Conservation (phyloP, 257 asterid species). For the Solanum chilense region DNA sequence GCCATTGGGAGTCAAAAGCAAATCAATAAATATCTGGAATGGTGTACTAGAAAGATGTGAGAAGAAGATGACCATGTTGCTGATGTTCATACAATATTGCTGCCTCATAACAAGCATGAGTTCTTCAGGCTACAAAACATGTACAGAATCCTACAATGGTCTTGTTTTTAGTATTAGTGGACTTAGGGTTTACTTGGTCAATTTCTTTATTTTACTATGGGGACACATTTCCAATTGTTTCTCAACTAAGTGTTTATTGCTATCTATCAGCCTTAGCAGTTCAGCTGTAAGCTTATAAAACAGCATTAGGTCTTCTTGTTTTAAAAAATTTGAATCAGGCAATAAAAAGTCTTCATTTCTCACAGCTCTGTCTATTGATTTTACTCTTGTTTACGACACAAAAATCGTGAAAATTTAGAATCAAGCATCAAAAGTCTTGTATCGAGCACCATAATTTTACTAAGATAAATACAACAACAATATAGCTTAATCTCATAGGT, state of each 20-base stretch:
- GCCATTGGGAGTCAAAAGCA: background rate
- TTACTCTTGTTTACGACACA: background rate
- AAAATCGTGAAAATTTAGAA: background rate
- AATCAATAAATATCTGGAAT: background rate
- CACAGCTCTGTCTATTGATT: background rate
- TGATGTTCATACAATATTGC: background rate
- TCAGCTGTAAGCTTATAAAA: background rate
- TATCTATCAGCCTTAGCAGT: background rate
- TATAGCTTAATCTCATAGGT: background rate
- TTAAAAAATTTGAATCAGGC: background rate
- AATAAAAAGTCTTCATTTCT: background rate
- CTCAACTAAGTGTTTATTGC: background rate
- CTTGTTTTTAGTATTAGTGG: background rate
- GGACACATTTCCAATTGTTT: background rate
- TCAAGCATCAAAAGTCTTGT: background rate
- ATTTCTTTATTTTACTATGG: background rate
- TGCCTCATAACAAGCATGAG: background rate
- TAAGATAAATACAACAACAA: background rate
- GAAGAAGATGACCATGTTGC: background rate
- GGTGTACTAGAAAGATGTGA: background rate
- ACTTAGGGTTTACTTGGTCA: background rate
- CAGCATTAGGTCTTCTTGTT: background rate
- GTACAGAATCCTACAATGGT: background rate
- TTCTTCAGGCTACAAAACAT: background rate
- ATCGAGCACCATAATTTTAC: background rate